Percentiles rank a stretch among this genome's conserved stretches.
phyloP scores from a whole-genome alignment of 805 yeast genomes.

The Myxozyma lipomycoides region DNA sequence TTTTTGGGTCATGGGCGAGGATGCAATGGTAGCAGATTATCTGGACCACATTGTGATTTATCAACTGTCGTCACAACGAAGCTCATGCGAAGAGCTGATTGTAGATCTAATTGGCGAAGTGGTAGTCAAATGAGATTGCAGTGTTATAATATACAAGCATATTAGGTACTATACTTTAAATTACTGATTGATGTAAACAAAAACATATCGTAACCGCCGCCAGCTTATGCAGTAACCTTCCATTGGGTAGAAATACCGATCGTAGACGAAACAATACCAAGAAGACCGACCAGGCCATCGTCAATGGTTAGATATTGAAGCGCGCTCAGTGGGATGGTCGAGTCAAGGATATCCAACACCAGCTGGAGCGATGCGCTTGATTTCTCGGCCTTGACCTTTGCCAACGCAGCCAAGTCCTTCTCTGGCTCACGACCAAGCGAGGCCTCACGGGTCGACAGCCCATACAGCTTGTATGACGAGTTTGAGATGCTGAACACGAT shows the following conservation, averaged over 20 bases:
- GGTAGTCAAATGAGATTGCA: not conserved
- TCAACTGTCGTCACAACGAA: not conserved
- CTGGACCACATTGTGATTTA: slow-evolving; percentile 3
- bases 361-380: slow-evolving; percentile 56
- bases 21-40: slow-evolving; percentile 15
- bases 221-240: slow-evolving; percentile 23
- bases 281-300: slow-evolving; percentile 78
- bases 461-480: slow-evolving; percentile 53
- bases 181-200: too few relatives aligned
- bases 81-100: not conserved
- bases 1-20: slow-evolving; percentile 6
- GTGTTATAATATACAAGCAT: not conserved
- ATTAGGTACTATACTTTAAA: too few relatives aligned
- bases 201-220: too few relatives aligned
- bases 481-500: slow-evolving; percentile 59
- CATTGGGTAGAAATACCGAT: slow-evolving; percentile 52
- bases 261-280: slow-evolving; percentile 77
- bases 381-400: slow-evolving; percentile 43
- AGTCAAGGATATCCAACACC: slow-evolving; percentile 72
- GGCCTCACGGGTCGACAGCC: slow-evolving; percentile 40
- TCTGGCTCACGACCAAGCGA: slow-evolving; percentile 37
- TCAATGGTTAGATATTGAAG: slow-evolving; percentile 56
- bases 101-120: not conserved
- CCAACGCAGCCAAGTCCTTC: slow-evolving; percentile 40
- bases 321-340: slow-evolving; percentile 68